Evolutionary conservation across 2,329 filamentous ascomycete species (phyloP).

Genomic region (Tricladium varicosporioides): DNA sequence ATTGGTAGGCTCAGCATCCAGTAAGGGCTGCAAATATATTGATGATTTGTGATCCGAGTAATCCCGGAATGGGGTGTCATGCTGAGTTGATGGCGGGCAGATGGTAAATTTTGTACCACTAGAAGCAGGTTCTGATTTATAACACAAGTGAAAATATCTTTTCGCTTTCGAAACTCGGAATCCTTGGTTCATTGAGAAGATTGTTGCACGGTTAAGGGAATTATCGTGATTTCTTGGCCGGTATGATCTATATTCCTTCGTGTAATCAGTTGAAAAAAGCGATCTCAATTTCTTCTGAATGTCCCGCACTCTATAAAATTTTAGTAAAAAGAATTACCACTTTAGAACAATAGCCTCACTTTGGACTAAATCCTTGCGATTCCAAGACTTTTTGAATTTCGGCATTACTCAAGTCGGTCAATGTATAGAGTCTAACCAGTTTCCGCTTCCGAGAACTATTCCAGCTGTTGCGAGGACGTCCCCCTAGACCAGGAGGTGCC

Average conservation of each 20-base stretch:
- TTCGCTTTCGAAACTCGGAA: background rate
- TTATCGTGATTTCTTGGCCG: background rate
- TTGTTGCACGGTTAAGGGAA: background rate
- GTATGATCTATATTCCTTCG: background rate
- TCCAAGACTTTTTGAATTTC: background rate
- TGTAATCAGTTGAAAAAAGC: background rate
- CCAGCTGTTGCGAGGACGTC: constrained; percentile 3
- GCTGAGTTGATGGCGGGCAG: no score
- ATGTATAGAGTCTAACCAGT: background rate
- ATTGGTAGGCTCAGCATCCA: no score
- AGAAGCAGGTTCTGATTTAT: background rate
- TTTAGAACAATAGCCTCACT: background rate
- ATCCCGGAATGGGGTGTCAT: no score
- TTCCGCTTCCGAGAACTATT: background rate
- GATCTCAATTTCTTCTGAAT: background rate
- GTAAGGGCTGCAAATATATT: no score
- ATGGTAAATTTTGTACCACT: no score
- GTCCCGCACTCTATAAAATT: background rate
- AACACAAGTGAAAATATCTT: background rate
- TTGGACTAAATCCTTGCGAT: background rate
- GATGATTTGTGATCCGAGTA: no score
- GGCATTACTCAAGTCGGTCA: constrained; percentile 4
- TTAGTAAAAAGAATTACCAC: background rate
- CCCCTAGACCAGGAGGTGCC: background rate
- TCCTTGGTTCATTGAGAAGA: background rate